Conservation (phyloP, 208 protist genomes). For the Leishmania turanica region DNA sequence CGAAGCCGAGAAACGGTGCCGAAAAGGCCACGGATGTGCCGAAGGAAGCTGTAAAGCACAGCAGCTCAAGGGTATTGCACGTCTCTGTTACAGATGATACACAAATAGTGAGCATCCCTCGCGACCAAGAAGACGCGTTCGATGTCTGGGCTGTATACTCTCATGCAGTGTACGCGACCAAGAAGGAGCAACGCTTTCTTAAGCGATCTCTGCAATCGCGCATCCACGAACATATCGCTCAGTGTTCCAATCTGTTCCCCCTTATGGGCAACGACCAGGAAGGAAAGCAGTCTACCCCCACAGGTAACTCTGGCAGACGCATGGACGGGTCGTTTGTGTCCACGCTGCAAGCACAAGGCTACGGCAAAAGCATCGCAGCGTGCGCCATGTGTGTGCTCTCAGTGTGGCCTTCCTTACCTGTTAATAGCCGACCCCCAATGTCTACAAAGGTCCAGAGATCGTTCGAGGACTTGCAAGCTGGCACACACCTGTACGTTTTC, state of each 20-base stretch:
- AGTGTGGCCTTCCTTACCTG: constrained; percentile 44
- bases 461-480: constrained; percentile 38
- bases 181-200: constrained; percentile 48
- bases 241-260: constrained; percentile 23
- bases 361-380: constrained; percentile 30
- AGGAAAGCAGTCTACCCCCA: background rate
- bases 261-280: background rate
- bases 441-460: constrained; percentile 29
- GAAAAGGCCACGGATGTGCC: background rate
- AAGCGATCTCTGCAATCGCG: constrained; percentile 24
- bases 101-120: constrained; percentile 23
- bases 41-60: background rate
- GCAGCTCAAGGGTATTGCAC: background rate
- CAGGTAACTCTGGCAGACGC: background rate
- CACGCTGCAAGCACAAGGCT: constrained; percentile 18
- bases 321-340: constrained; percentile 10
- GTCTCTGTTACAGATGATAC: constrained; percentile 7
- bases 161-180: constrained; percentile 42
- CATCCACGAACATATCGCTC: constrained; percentile 15
- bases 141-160: constrained; percentile 62
- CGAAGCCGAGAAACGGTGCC: background rate
- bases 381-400: constrained; percentile 53
- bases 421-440: constrained; percentile 33
- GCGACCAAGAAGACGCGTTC: constrained; percentile 44
- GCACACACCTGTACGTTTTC: constrained; percentile 50